Conservation (phyloP, 2,329 filamentous ascomycete genomes). For the Nothopassalora personata region DNA sequence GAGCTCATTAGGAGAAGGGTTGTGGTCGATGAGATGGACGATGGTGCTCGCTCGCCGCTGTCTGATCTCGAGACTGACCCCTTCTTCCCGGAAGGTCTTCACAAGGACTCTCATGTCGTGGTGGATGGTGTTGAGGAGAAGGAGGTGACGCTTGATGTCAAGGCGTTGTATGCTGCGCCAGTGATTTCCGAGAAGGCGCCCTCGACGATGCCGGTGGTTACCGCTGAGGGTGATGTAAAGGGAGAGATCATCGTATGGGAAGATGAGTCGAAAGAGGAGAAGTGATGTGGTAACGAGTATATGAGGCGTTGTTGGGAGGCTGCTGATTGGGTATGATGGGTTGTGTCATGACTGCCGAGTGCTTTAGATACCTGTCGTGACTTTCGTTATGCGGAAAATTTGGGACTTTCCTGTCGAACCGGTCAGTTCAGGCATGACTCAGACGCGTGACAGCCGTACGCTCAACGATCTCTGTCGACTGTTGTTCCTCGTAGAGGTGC, state of each 20-base stretch:
- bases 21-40: slow-evolving; percentile 32
- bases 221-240: slow-evolving; percentile 14
- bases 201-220: slow-evolving; percentile 5
- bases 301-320: slow-evolving; percentile 3
- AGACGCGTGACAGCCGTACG: no score
- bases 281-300: not conserved
- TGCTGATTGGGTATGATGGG: not conserved
- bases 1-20: slow-evolving; percentile 30
- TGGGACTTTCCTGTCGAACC: no score
- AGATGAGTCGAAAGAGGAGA: slow-evolving; percentile 11
- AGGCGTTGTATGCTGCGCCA: slow-evolving; percentile 6
- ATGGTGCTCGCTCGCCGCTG: slow-evolving; percentile 31
- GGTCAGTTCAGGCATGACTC: no score
- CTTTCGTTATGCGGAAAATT: not conserved
- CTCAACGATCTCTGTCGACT: no score
- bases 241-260: slow-evolving; percentile 28
- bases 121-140: slow-evolving; percentile 19
- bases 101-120: slow-evolving; percentile 29
- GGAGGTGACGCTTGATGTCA: slow-evolving; percentile 5
- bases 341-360: not conserved
- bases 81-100: slow-evolving; percentile 33
- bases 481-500: no score
- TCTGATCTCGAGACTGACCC: slow-evolving; percentile 33
- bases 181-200: not conserved
- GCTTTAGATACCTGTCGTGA: not conserved